Base-by-base conservation (phyloP, 2,329 filamentous ascomycete genomes). In the Paracoccidioides brasiliensis region DNA sequence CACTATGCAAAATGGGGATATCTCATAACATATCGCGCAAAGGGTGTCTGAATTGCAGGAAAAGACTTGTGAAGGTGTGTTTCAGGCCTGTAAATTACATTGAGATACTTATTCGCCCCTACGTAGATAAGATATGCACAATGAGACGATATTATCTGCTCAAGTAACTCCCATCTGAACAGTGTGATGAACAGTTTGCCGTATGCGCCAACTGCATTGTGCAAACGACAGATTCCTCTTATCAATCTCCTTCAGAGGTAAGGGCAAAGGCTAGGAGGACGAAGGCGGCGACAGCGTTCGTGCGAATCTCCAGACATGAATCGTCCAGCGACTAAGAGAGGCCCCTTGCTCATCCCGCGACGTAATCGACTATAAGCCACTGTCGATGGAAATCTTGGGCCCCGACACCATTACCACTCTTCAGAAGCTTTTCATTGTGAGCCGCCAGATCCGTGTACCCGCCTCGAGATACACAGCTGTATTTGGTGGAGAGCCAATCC, bases 101-200 rank as follows among this genome's bases (percentile, higher is more conserved):
- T 4, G 30, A 15, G 30, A 33, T 3, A 7, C 30, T 5, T 33
- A 14, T 22, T 7, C 32, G 42, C 33, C n/a, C 4, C 33, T 4
- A 37, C 38, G 5, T 50, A 7, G n/a, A 50, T 50, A 38, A 8
- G 7, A 7, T 38, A 12, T 3, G 46, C 12, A 10, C 4, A 37
- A 22, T 28, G 5, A 22, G 33, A 37, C 5, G n/a, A 7, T 4
- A 15, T 28, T 40, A 44, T 12, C 22, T 41, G n/a, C n/a, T 8
- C 3, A 33, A 46, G 32, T 48, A 32, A 48, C 15, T n/a, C 5
- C 35, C 9, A 33, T 35, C 8, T 41, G 12, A 22, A 15, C 30
- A 56, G 53, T 58, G 57, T 32, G 59, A 62, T 40, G 61, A 62
- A 51, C 54, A 33, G 14, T 56, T 58, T 5, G 60, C 61, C 9